Evolutionary conservation across 352 stramenopile genomes (phyloP).

Genomic region (Pythium rishiriense): DNA sequence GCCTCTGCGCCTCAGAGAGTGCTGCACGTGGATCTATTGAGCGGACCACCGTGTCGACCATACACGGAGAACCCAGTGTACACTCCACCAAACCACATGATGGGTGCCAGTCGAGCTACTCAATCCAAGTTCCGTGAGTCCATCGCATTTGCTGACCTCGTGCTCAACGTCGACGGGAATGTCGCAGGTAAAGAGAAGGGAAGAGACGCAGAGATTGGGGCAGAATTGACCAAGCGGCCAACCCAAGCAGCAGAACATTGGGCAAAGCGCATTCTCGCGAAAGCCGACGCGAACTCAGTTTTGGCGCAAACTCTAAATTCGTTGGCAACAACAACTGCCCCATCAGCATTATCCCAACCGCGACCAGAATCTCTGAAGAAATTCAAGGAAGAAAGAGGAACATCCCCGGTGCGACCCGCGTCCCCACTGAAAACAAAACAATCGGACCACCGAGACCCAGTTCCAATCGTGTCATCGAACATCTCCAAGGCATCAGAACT

Average conservation of each 20-base stretch:
- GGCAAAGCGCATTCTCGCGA: conserved; percentile 57
- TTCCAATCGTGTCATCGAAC: not conserved
- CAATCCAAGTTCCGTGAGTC: conserved; percentile 42
- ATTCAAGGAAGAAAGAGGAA: conserved; percentile 14
- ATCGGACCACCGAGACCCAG: not conserved
- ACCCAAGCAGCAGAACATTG: conserved; percentile 46
- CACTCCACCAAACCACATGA: conserved; percentile 45
- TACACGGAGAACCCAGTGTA: conserved; percentile 82
- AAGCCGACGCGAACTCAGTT: conserved; percentile 53
- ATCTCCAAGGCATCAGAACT: conserved; percentile 50
- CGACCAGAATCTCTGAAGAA: conserved; percentile 7
- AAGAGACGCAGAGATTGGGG: conserved; percentile 7
- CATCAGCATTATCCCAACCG: not conserved
- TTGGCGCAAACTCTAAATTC: conserved; percentile 63
- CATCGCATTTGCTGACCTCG: conserved; percentile 68
- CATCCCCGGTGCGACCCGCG: conserved; percentile 17
- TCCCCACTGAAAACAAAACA: conserved; percentile 12
- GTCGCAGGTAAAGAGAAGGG: conserved; percentile 7
- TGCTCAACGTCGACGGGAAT: conserved; percentile 41
- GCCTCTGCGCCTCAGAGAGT: conserved; percentile 33
- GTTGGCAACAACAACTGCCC: conserved; percentile 33
- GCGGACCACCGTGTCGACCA: conserved; percentile 54
- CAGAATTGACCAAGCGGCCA: conserved; percentile 12
- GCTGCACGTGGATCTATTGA: conserved; percentile 72
- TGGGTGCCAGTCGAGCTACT: conserved; percentile 10